Evolutionary conservation across 1,284 basidiomycete genomes (phyloP).

Genomic region (Austroboletus niveus): DNA sequence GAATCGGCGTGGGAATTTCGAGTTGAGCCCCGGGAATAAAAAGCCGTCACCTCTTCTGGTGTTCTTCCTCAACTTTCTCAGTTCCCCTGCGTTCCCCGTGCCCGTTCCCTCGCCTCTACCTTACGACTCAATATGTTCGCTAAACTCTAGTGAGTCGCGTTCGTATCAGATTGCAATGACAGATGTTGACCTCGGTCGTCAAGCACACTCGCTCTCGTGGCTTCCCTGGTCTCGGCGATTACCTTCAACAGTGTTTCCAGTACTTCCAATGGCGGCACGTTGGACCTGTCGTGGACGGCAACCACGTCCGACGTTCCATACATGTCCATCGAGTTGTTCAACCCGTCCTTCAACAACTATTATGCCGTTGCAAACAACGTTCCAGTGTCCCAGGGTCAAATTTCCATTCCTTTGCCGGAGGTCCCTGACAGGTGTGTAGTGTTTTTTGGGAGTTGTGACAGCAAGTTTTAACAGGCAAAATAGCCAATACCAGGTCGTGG

Average conservation of each 20-base stretch:
- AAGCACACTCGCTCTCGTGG: constrained; percentile 45
- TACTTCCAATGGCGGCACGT: constrained; percentile 32
- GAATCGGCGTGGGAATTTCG: constrained; percentile 24
- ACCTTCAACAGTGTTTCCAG: constrained; percentile 40
- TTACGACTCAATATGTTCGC: constrained; percentile 34
- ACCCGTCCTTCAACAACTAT: constrained; percentile 50
- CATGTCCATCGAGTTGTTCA: constrained; percentile 44
- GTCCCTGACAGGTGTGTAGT: constrained; percentile 50
- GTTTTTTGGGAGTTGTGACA: not conserved
- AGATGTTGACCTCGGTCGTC: not conserved
- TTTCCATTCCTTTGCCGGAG: constrained; percentile 46
- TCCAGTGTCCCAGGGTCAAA: constrained; percentile 31
- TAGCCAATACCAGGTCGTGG: constrained; percentile 53
- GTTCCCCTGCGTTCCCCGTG: constrained; percentile 9
- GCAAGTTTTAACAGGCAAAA: constrained; percentile 5
- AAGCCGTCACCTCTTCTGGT: not conserved
- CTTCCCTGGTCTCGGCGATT: constrained; percentile 51
- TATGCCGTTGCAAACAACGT: constrained; percentile 64
- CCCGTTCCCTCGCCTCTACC: not conserved
- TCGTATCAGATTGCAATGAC: not conserved
- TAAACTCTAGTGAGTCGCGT: constrained; percentile 31
- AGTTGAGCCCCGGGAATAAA: constrained; percentile 22
- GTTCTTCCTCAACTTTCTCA: constrained; percentile 5
- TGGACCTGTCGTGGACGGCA: constrained; percentile 50
- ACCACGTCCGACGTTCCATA: constrained; percentile 39